A percentile compares a stretch with the other conserved stretches of the same genome.
phyloP scores from a whole-genome alignment of 305 asterid genomes.

The Solanum hybrid region DNA sequence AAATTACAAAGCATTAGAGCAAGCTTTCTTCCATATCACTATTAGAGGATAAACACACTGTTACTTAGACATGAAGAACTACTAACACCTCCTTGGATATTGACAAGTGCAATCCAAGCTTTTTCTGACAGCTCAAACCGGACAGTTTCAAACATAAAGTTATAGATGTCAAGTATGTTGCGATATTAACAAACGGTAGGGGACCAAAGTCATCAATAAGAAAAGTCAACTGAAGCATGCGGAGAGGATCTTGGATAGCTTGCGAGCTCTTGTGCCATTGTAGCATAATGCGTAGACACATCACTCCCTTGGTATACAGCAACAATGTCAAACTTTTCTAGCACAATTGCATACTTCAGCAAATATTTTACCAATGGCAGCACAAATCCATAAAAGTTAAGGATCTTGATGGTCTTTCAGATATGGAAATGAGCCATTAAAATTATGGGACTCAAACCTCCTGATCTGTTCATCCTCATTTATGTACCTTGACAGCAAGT shows the following conservation, averaged over 20 bases:
- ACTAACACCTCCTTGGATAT: background rate
- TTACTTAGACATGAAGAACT: background rate
- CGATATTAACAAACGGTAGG: background rate
- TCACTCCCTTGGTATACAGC: fast-evolving
- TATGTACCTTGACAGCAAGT: background rate
- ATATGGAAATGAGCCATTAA: background rate
- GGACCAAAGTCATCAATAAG: background rate
- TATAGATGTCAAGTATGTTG: background rate
- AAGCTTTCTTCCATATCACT: background rate
- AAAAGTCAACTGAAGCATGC: background rate
- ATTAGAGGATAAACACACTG: background rate
- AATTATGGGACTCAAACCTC: background rate
- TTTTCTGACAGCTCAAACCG: background rate
- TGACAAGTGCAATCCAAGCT: background rate
- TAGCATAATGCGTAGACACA: background rate
- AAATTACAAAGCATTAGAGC: background rate
- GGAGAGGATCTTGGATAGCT: background rate
- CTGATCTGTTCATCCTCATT: background rate
- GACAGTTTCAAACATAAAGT: background rate
- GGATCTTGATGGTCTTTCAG: background rate
- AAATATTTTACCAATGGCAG: background rate
- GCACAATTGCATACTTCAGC: background rate
- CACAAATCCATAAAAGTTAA: background rate
- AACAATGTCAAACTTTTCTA: background rate
- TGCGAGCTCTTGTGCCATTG: background rate